Base-by-base conservation (phyloP, 257 asterid species). In the Solanum okadae region DNA sequence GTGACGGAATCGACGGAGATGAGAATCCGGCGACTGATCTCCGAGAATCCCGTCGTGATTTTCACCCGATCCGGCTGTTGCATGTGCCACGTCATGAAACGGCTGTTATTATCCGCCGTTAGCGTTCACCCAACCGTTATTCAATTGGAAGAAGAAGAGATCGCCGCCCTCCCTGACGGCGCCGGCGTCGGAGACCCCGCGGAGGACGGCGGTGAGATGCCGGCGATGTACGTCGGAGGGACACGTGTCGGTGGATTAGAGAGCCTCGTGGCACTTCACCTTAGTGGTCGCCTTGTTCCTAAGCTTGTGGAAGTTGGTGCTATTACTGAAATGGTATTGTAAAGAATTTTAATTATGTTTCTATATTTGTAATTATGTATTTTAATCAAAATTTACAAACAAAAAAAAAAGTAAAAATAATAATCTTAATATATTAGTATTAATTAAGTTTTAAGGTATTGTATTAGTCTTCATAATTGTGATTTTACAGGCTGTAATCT, bases 271-370 rank as follows among this genome's bases (percentile, higher is more conserved):
- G 98, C 94, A 40, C 88, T 95, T 73, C 99, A 96, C 92, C 76
- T 96, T 86, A 94, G 99, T 20, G 95, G 95, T 86, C 87, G 90
- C 49, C 98, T 96, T 16, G 98, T 94, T 89, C 98, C 98, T 38
- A 94, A 90, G 93, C 98, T 96, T 83, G 93, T 91, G 87, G 94
- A 95, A 92, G 96, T 92, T 75, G 99, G 98, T 77, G 99, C 92
- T 37, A 91, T 95, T 1, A 71, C 87, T 42, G 87, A 92, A 87
- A 78, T 90, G 92, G 93, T 67, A 89, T 86, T 70, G 90, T 95
- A 85, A 89, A n/a, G 8, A 38, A 40, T 35, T 71, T 71, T 71
- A 33, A 71, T 71, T 33, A 71, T 33, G 23, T 70, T 70, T 70
- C 76, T 29, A 71, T 7, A 35, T 12, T 77, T 77, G 34, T 77